Evolutionary conservation across 129 eudicot species (phyloP).

Genomic region (Ambrosia artemisiifolia): DNA sequence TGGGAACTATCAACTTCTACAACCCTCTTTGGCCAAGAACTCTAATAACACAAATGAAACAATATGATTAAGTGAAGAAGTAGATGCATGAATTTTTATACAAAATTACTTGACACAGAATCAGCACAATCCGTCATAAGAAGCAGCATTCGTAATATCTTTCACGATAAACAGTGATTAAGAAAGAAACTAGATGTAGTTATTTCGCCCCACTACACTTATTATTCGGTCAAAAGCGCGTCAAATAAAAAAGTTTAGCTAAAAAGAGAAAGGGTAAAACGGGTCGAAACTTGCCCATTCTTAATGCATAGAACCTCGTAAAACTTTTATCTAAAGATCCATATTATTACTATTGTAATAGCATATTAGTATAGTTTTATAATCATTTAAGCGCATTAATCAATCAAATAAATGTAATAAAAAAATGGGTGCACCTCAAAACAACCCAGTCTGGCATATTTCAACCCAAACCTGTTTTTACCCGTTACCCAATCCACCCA

Average conservation of each 20-base stretch:
- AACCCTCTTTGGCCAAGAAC: slow-evolving; percentile 76
- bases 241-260: not conserved
- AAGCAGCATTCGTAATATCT: not conserved
- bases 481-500: not conserved
- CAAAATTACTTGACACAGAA: not conserved
- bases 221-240: not conserved
- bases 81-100: not conserved
- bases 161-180: not conserved
- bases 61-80: not conserved
- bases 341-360: too few relatives aligned
- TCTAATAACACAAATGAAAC: slow-evolving; percentile 32
- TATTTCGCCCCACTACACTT: not conserved
- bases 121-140: not conserved
- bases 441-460: not conserved
- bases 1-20: slow-evolving; percentile 60
- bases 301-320: not conserved
- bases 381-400: not conserved
- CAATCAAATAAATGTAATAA: not conserved
- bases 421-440: not conserved
- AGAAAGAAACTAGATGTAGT: not conserved
- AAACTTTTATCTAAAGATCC: not conserved
- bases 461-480: not conserved
- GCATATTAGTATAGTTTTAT: not conserved
- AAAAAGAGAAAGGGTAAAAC: not conserved
- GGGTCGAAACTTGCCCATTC: not conserved